phyloP scores from a whole-genome alignment of 176 grass and related monocot species.

The Bonia amplexicaulis region DNA sequence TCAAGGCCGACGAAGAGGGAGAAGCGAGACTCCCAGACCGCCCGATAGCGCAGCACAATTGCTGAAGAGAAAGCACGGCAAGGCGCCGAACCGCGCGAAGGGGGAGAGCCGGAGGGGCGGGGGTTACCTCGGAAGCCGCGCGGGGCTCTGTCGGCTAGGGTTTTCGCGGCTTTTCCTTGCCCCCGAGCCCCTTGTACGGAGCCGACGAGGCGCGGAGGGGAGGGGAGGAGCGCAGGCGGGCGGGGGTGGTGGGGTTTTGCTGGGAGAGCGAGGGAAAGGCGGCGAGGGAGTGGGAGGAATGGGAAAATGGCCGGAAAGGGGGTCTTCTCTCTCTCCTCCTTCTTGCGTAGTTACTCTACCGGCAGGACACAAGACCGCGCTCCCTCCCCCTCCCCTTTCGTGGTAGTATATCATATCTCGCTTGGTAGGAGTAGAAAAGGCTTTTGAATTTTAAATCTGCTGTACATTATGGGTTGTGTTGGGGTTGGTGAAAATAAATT shows the following conservation, averaged over 20 bases:
- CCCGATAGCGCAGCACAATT: not conserved
- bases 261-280: too few species aligned
- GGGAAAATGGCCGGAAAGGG: not conserved
- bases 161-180: too few species aligned
- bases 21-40: not conserved
- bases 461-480: not conserved
- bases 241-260: too few species aligned
- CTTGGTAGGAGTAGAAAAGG: too few species aligned
- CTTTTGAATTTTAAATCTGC: not conserved
- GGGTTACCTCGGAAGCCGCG: conserved; percentile 14
- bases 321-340: too few species aligned
- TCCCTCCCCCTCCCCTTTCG: too few species aligned
- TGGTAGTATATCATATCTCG: too few species aligned
- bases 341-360: too few species aligned
- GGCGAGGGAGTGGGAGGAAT: not conserved
- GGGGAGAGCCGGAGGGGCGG: not conserved
- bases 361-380: too few species aligned
- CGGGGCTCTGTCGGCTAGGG: not conserved
- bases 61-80: not conserved
- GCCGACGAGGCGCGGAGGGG: too few species aligned
- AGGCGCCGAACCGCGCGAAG: not conserved
- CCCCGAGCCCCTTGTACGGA: too few species aligned
- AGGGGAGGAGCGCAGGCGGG: not conserved
- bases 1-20: not conserved
- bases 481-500: not conserved